Base-by-base conservation (phyloP, 768 basidiomycete species). In the Termitomyces sp. region DNA sequence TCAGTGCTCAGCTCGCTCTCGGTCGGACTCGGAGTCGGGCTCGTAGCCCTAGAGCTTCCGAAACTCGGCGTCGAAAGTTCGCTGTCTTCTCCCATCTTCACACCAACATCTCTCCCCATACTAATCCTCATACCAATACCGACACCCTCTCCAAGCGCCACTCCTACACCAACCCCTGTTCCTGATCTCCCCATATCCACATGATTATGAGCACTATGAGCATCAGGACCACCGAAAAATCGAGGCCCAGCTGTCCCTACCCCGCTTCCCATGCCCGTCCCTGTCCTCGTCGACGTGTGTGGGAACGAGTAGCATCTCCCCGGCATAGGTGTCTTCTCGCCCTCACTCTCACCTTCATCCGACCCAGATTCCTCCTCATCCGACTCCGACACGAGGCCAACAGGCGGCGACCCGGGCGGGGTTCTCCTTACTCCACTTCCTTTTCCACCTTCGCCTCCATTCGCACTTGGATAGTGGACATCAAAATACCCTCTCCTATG, bases 401-500 rank as follows among this genome's bases (percentile, higher is more conserved):
- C 60, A 56, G 66, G 69, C 17, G 79, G 78, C 38, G 78, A 76
- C 4, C 79, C 79, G 5, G 79, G 74, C 3, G 81, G 80, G 14
- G 84, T 84, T 62, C 66, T 69, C 59, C 71, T 76, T 55, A 81
- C 54, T 15, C 56, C 55, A 28, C 60, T 61, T 23, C n/a, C 35
- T 17, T 14, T n/a, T 30, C 19, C 31, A 28, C 43, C 17, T 15
- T 17, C 47, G 8, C n/a, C 17, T 41, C 28, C 31, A n/a, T 7
- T 30, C 10, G 15, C 43, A 21, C 19, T 23, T 15, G 31, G 15
- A 14, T 21, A 17, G 14, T 31, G 44, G 28, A 72, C 37, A 8
- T 54, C 82, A 54, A 55, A 77, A 63, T 82, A 83, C 5, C 85
- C 81, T 9, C 85, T 76, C 56, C 76, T 77, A 66, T 84, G 77